Evolutionary conservation across 345 rosid species (phyloP), one percentile per base, ranked within the genome.

Genomic region (Citrus maxima): DNA sequence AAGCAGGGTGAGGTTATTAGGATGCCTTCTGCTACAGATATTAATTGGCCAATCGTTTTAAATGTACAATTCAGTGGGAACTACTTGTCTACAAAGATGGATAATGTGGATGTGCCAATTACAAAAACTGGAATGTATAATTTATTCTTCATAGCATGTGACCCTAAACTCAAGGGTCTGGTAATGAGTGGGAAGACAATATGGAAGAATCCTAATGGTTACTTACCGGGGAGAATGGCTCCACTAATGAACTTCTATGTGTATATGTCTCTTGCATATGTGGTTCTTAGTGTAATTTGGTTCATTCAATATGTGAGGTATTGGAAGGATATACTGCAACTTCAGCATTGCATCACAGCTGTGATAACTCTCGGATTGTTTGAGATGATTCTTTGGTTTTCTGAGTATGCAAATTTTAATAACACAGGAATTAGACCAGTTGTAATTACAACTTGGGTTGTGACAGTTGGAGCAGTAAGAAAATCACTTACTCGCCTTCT

Each of bases 141-240:
- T 81, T 89, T 96, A 77, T 87, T 94, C 82, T 96, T 96, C 68
- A 84, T 96, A 58, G 86, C 97, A 0, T 94, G 99, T 78, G 98
- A 96, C 85, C 98, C 95, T 10, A 88, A 87, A 66, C 94, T 93
- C 61, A 92, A 86, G 88, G 98, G 93, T 25, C 81, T 91, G 27
- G 80, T 71, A 68, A 91, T 96, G 95, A 90, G 91, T 18, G 99
- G 99, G 75, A 93, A 90, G 89, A 96, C 99, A 19, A 75, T 91
- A 38, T 96, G 99, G 99, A 96, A 90, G 86, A 96, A 94, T 76
- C 95, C 98, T 13, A 82, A 86, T 70, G 99, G 99, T 49, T 94
- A 89, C 84, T 88, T 96, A 79, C 99, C 98, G 8, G 98, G 98
- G 30, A 87, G 99, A 84, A 96, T 96, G 99, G 95, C 99, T 55